phyloP scores from a whole-genome alignment of 495 filamentous ascomycete genomes.

The Aspergillus haitiensis region DNA sequence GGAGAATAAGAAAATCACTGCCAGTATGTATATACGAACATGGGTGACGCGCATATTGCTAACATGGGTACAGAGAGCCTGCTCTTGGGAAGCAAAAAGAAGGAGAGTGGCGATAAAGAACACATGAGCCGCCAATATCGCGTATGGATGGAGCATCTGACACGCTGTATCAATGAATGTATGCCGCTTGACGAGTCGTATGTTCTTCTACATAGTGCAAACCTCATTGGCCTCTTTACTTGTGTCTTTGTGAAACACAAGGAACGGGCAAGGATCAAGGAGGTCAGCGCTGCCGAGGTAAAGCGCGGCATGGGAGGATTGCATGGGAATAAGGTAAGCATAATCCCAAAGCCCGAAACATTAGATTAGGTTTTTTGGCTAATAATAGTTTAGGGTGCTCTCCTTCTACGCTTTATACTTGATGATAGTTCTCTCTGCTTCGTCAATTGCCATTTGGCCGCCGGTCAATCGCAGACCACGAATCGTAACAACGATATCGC shows the following conservation, averaged over 20 bases:
- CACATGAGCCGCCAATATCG: conserved; percentile 97
- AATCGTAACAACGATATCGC: conserved; percentile 92
- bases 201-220: conserved; percentile 80
- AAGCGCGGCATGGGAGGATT: conserved; percentile 93
- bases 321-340: conserved; percentile 83
- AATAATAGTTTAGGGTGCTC: conserved; percentile 62
- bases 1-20: conserved; percentile 94
- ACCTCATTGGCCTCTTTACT: conserved; percentile 90
- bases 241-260: conserved; percentile 89
- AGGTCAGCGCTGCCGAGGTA: conserved; percentile 75
- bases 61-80: conserved; percentile 57
- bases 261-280: conserved; percentile 70
- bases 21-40: conserved; percentile 58
- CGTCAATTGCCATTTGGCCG: conserved; percentile 95
- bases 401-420: conserved; percentile 83
- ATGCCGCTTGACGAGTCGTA: conserved; percentile 81
- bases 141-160: conserved; percentile 89
- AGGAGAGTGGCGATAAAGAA: conserved; percentile 82
- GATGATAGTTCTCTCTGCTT: conserved; percentile 95
- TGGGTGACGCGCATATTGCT: conserved; percentile 17
- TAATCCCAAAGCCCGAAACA: not conserved
- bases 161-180: conserved; percentile 73
- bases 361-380: not conserved
- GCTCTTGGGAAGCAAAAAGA: conserved; percentile 72
- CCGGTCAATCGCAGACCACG: conserved; percentile 85